Evolutionary conservation across 805 yeast genomes (phyloP).

Genomic region (Lachancea fermentati): DNA sequence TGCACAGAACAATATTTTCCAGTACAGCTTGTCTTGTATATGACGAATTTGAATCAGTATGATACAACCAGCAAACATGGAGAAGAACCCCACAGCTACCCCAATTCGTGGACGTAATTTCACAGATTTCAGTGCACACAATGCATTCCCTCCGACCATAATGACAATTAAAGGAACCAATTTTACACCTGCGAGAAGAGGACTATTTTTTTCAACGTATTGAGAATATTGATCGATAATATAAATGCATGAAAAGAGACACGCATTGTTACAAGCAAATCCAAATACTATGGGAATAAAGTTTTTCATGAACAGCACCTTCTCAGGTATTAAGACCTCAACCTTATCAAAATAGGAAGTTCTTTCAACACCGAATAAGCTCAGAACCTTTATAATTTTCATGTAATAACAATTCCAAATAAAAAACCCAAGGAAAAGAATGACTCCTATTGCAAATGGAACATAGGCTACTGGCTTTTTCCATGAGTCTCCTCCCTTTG

Average conservation of each 20-base stretch:
- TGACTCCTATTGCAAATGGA: slow-evolving; percentile 36
- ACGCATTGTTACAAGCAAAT: slow-evolving; percentile 18
- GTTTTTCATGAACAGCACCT: slow-evolving; percentile 25
- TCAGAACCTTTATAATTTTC: slow-evolving; percentile 11
- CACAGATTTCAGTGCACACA: slow-evolving; percentile 20
- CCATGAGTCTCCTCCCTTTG: slow-evolving; percentile 43
- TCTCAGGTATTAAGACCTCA: slow-evolving; percentile 26
- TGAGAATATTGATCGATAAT: slow-evolving; percentile 25
- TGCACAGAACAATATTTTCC: slow-evolving; percentile 30
- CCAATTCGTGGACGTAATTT: slow-evolving; percentile 22
- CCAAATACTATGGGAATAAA: slow-evolving; percentile 21
- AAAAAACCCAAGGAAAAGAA: slow-evolving; percentile 27
- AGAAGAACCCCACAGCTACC: slow-evolving; percentile 12
- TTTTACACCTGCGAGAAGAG: slow-evolving; percentile 36
- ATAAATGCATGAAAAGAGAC: slow-evolving; percentile 19
- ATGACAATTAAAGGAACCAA: slow-evolving; percentile 33
- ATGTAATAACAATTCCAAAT: slow-evolving; percentile 30
- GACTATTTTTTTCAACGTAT: slow-evolving; percentile 24
- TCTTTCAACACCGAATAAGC: slow-evolving; percentile 3
- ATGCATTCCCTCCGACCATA: slow-evolving; percentile 23
- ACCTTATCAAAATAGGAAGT: slow-evolving; percentile 5
- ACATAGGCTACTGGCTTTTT: slow-evolving; percentile 37
- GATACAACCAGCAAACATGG: slow-evolving; percentile 17
- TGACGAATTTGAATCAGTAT: slow-evolving; percentile 23
- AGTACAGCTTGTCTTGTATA: slow-evolving; percentile 17